Percentiles rank a stretch among this genome's conserved stretches.
Conservation (phyloP, 2,329 filamentous ascomycete genomes). For the Coccinonectria pachysandricola region DNA sequence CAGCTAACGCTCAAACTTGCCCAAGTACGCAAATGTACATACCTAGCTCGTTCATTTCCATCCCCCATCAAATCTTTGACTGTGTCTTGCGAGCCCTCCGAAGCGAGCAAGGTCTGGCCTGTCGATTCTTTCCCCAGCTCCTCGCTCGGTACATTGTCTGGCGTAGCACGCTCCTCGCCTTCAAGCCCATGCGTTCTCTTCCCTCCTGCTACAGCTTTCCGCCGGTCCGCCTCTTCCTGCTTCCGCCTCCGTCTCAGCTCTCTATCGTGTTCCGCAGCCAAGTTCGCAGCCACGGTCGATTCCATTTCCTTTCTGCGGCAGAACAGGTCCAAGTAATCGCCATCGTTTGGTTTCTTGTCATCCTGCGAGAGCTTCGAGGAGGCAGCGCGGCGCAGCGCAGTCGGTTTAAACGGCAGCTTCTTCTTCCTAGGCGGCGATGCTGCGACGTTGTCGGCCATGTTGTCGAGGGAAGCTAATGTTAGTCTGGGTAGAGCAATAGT, state of each 20-base stretch:
- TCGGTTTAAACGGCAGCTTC: slow-evolving; percentile 41
- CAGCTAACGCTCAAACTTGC: slow-evolving; percentile 6
- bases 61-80: too few species aligned
- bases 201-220: too few species aligned
- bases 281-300: slow-evolving; percentile 32
- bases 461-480: slow-evolving; percentile 2
- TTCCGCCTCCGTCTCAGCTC: slow-evolving; percentile 17
- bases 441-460: slow-evolving; percentile 23
- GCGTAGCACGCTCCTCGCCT: too few species aligned
- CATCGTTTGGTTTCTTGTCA: slow-evolving; percentile 11
- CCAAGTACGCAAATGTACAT: too few species aligned
- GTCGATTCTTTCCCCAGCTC: too few species aligned
- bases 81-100: too few species aligned
- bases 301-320: slow-evolving; percentile 40
- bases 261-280: slow-evolving; percentile 20
- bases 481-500: slow-evolving; percentile 2
- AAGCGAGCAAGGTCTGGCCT: too few species aligned
- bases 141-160: too few species aligned
- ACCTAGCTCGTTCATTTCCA: slow-evolving; percentile 13
- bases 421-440: slow-evolving; percentile 24
- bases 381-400: slow-evolving; percentile 27
- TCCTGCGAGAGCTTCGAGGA: slow-evolving; percentile 15
- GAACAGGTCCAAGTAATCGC: slow-evolving; percentile 37
- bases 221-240: slow-evolving; percentile 11
- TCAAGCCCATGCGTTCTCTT: too few species aligned